Evolutionary conservation across 345 rosid genomes (phyloP), one percentile per base, ranked within the genome.

Genomic region (Stellera chamaejasme): DNA sequence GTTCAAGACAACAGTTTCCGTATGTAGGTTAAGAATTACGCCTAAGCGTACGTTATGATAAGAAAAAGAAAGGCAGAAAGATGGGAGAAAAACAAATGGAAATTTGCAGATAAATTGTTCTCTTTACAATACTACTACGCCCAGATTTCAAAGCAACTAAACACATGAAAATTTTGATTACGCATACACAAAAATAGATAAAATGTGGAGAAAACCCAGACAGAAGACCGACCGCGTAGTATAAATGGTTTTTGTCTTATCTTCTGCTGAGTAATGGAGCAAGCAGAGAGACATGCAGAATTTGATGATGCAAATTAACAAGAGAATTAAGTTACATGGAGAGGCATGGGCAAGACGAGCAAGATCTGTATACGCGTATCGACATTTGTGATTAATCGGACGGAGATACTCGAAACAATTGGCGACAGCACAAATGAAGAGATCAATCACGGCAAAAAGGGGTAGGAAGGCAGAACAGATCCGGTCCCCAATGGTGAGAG

Each of bases 381-480:
- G 50, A 52, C 48, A 51, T 54, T 13, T 61, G 27, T 19, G 23
- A 19, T 52, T 66, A 55, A 41, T 73, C 0, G 59, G 62, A 43
- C 0, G 65, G 23, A 64, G 80, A 19, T 10, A 19, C 2, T 53
- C 6, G 13, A 62, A 65, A 83, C 94, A 87, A 47, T 62, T 67
- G 5, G 65, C 61, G n/a, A 81, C 55, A 2, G 78, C 45, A 15
- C 59, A 54, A 10, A 79, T 32, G 19, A 85, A 16, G 27, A 79
- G 50, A 58, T 90, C 91, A 12, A 83, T 13, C 25, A 84, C 25
- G 13, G 79, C 85, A 1, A 77, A 42, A 14, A 85, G 50, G 19
- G 96, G 97, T 25, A 81, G 56, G 64, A 82, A 75, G 28, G 70
- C 84, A 14, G 78, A 65, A 53, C 96, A 87, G 69, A 90, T 68